These are phyloP conservation scores for Prunus fruticosa DNA, from an alignment of 306 rosid species.

Conservation along the genomic window DNA sequence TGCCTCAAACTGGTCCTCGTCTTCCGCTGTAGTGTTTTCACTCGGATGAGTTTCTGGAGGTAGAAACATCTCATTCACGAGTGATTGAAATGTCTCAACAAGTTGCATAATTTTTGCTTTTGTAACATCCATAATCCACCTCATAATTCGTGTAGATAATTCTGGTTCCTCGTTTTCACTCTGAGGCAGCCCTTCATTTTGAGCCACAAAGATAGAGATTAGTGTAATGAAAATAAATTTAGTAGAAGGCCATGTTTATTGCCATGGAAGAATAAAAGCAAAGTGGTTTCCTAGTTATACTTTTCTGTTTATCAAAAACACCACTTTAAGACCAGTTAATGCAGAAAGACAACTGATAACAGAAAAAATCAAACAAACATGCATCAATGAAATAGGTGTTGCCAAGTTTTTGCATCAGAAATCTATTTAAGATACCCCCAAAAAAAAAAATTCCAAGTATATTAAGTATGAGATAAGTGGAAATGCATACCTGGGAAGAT, in stretches of 20 bases:
- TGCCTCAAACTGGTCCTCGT: slow-evolving; percentile 30
- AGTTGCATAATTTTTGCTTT: slow-evolving; percentile 48
- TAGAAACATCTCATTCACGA: slow-evolving; percentile 40
- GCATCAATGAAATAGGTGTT: no score
- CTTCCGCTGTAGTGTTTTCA: slow-evolving; percentile 10
- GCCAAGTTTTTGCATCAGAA: neutral
- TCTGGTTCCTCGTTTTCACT: slow-evolving; percentile 22
- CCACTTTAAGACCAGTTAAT: no score
- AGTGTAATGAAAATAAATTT: neutral
- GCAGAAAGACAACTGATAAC: no score
- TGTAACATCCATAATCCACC: slow-evolving; percentile 45
- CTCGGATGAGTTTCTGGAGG: slow-evolving; percentile 12
- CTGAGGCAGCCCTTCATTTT: slow-evolving; percentile 25
- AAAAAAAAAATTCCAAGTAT: neutral
- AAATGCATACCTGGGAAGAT: slow-evolving; percentile 45
- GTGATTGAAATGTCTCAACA: slow-evolving; percentile 43
- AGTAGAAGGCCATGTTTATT: neutral
- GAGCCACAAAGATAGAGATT: slow-evolving; percentile 7
- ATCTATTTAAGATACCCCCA: neutral
- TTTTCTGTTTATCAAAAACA: no score
- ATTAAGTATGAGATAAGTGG: neutral
- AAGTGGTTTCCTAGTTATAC: no score
- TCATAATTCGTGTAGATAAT: slow-evolving; percentile 23
- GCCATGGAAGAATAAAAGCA: no score
- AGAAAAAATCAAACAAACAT: no score